Evolutionary conservation across 1,139 yeast genomes (phyloP).

Genomic region (Pichia norvegensis): DNA sequence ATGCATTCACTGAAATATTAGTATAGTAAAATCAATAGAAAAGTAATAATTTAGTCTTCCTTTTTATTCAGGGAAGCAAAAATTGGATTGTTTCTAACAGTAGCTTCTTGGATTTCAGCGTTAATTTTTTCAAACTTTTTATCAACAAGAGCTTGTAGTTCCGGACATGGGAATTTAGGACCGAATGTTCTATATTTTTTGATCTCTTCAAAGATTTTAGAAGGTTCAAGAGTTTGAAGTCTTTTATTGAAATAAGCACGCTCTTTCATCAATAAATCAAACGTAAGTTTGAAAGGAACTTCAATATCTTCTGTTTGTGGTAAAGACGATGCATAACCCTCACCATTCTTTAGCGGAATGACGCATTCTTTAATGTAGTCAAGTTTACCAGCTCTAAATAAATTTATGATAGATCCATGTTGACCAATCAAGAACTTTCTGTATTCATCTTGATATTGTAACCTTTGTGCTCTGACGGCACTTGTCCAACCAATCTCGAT

Average conservation of each 20-base stretch:
- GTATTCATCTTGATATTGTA: conserved; percentile 65
- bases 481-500: conserved; percentile 87
- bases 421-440: conserved; percentile 57
- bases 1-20: too few species aligned
- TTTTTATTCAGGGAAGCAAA: conserved; percentile 5
- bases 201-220: conserved; percentile 43
- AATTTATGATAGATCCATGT: conserved; percentile 72
- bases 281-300: conserved; percentile 36
- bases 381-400: conserved; percentile 68
- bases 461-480: conserved; percentile 61
- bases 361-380: conserved; percentile 50
- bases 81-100: not conserved
- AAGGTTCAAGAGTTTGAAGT: conserved; percentile 29
- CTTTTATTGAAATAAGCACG: conserved; percentile 28
- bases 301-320: conserved; percentile 10
- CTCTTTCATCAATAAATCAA: conserved; percentile 38
- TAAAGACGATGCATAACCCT: conserved; percentile 59
- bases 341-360: conserved; percentile 57
- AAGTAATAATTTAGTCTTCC: conserved; percentile 4
- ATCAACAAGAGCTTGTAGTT: conserved; percentile 34
- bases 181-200: conserved; percentile 59
- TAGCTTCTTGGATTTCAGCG: conserved; percentile 12
- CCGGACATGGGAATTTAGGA: conserved; percentile 42
- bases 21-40: too few species aligned
- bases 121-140: conserved; percentile 33